Evolutionary conservation across 176 grass and related monocot genomes (phyloP), one percentile per base, ranked within the genome.

Genomic region (Musa beccarii): DNA sequence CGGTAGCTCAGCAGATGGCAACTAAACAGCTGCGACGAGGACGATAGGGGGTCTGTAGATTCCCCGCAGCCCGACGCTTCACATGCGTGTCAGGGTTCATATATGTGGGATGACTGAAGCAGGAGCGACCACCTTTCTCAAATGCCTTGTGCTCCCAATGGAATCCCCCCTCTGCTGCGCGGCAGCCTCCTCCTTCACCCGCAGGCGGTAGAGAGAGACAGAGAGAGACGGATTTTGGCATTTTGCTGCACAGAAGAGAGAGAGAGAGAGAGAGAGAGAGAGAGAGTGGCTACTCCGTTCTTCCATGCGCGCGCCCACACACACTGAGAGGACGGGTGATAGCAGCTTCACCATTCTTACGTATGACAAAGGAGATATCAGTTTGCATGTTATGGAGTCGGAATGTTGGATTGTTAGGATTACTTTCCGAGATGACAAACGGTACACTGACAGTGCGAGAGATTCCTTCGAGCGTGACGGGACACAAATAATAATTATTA

Each of bases 371-470:
- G 15, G 1, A 15, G 10, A 29, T 68, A 16, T 61, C 34, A 19
- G 65, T 68, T 68, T 68, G 65, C 65, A 68, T 68, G 65, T 34
- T 17, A 29, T 34, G 26, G n/a, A 68, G 65, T 43, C 65, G 16
- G 24, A 68, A 21, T 19, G n/a, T 13, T 43, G 26, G 65, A 29
- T 13, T 68, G 21, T 43, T 43, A 43, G 34, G 34, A 43, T 43
- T 43, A 6, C 34, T 43, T 43, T 43, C 34, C 0, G 34, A 43
- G 34, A 43, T 34, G 29, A 4, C 34, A 25, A 68, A 68, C 9
- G 21, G 65, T 67, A 67, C 65, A 24, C 25, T 68, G 65, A 26
- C 65, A 43, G 9, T 29, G 2, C 16, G 13, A 68, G 65, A 68
- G 65, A 68, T 68, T 68, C 65, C 65, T 15, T 26, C 26, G 6